Evolutionary conservation across 2,329 filamentous ascomycete species (phyloP).

Genomic region (Arachnomyces sp.): DNA sequence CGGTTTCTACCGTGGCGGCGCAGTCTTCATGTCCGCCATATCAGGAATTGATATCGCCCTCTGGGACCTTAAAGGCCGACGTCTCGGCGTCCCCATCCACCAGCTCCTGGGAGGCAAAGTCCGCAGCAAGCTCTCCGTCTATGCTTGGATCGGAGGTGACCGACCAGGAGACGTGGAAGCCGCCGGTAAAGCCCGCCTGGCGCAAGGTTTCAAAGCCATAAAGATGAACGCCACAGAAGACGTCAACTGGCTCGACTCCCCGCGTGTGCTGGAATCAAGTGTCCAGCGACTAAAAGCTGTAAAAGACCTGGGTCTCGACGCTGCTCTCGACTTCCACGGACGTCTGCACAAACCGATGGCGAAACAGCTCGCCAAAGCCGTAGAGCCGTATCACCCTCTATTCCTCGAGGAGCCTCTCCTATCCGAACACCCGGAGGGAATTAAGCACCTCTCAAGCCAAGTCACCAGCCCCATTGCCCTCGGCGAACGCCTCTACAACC

Average conservation of each 20-base stretch:
- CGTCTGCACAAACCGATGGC: conserved; percentile 74
- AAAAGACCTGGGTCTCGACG: conserved; percentile 63
- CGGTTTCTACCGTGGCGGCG: conserved; percentile 69
- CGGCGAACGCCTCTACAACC: conserved; percentile 62
- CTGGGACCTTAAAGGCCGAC: conserved; percentile 67
- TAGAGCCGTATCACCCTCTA: conserved; percentile 62
- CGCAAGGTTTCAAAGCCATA: conserved; percentile 39
- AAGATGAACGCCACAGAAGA: conserved; percentile 80
- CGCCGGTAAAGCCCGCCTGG: conserved; percentile 46
- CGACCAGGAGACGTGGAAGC: conserved; percentile 58
- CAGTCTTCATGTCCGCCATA: conserved; percentile 72
- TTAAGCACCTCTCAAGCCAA: conserved; percentile 52
- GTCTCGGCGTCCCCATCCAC: conserved; percentile 60
- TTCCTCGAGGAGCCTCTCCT: conserved; percentile 71
- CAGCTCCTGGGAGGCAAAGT: conserved; percentile 68
- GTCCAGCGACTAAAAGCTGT: conserved; percentile 63
- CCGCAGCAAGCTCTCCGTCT: conserved; percentile 61
- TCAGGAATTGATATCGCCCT: conserved; percentile 72
- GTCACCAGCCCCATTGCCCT: conserved; percentile 62
- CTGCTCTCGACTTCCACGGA: conserved; percentile 70
- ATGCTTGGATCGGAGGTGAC: conserved; percentile 73
- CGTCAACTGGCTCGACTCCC: conserved; percentile 68
- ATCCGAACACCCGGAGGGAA: conserved; percentile 60
- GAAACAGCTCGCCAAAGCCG: conserved; percentile 60
- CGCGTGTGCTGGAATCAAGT: conserved; percentile 53